A percentile compares a stretch with the other conserved stretches of the same genome.
Evolutionary conservation across 495 filamentous ascomycete genomes (phyloP).

Genomic region (Aspergillus cristatus): DNA sequence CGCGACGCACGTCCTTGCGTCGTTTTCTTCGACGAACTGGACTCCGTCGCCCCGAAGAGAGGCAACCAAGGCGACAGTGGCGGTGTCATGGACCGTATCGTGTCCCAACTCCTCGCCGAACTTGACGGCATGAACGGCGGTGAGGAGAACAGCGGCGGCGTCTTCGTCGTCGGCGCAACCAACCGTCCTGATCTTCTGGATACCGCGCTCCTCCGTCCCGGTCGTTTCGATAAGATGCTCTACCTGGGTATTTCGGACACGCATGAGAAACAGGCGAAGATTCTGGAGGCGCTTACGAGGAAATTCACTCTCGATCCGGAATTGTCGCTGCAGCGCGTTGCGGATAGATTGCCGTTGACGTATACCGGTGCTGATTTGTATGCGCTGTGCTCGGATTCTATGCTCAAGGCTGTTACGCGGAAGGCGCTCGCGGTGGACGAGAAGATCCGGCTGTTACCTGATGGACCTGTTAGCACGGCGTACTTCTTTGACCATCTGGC

Average conservation of each 20-base stretch:
- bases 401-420: conserved; percentile 95
- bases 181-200: conserved; percentile 93
- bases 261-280: conserved; percentile 90
- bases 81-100: conserved; percentile 98
- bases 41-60: conserved; percentile 93
- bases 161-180: conserved; percentile 96
- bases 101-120: conserved; percentile 89
- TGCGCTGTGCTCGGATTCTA: conserved; percentile 91
- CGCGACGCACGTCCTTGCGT: conserved; percentile 94
- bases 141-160: conserved; percentile 73
- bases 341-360: conserved; percentile 78
- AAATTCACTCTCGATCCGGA: conserved; percentile 80
- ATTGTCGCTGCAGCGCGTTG: conserved; percentile 63
- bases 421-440: conserved; percentile 76
- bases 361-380: conserved; percentile 98
- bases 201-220: conserved; percentile 80
- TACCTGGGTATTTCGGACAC: conserved; percentile 95
- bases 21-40: conserved; percentile 97
- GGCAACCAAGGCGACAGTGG: conserved; percentile 97
- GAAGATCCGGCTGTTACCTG: conserved; percentile 57
- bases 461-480: conserved; percentile 64
- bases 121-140: conserved; percentile 96
- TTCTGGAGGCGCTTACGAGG: conserved; percentile 85
- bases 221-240: conserved; percentile 97
- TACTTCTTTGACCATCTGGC: conserved; percentile 94